Conservation (phyloP, 257 asterid species). For the Striga asiatica region DNA sequence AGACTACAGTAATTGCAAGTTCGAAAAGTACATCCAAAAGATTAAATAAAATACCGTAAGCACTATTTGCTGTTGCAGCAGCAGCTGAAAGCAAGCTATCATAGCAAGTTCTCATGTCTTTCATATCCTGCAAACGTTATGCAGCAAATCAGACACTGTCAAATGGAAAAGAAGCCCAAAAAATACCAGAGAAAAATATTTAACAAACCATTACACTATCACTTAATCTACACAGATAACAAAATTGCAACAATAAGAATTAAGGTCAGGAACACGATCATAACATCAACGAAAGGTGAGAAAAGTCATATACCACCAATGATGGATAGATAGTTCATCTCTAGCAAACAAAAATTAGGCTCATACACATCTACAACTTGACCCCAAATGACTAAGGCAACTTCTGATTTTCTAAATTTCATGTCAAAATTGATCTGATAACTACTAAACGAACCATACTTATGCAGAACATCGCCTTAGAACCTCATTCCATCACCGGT, state of each 20-base stretch:
- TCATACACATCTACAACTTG: neutral
- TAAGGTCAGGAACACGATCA: neutral
- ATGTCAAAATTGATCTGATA: constrained; percentile 6
- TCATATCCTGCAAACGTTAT: constrained; percentile 62
- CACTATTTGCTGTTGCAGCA: constrained; percentile 90
- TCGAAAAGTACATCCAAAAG: constrained; percentile 1
- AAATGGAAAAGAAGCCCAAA: neutral
- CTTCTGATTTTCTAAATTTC: neutral
- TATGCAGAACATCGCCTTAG: constrained; percentile 4
- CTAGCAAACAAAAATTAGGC: neutral
- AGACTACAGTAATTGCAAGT: too few species aligned
- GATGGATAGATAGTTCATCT: constrained; percentile 2
- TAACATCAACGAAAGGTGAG: neutral
- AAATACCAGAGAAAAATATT: neutral
- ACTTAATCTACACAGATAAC: neutral
- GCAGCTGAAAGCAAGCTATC: constrained; percentile 95
- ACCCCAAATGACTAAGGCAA: neutral
- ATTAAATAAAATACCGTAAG: constrained; percentile 47
- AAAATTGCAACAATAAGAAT: constrained; percentile 1
- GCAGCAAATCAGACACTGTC: constrained; percentile 6
- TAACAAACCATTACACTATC: neutral
- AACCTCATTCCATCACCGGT: constrained; percentile 1
- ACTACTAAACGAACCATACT: neutral
- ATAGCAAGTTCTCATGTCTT: constrained; percentile 82
- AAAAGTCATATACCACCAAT: neutral